Evolutionary conservation across 2,329 filamentous ascomycete genomes (phyloP), one percentile per base, ranked within the genome.

Genomic region (Colletotrichum sp.): DNA sequence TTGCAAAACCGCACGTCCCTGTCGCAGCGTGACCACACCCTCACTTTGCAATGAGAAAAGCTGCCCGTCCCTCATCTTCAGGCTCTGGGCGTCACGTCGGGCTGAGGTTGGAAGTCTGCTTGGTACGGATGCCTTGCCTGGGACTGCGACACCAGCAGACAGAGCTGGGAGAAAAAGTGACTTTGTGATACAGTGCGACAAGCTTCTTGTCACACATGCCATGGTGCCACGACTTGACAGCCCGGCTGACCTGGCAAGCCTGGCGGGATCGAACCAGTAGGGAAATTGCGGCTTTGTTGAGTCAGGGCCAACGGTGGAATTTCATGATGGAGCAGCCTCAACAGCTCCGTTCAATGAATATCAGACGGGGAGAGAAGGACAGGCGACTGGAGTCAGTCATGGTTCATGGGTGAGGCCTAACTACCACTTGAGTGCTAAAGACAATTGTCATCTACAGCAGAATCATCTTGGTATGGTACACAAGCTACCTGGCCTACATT

Each of bases 231-330:
- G 26, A 30, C 24, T 13, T 28, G 73, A 61, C 68, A 67, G 55
- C 61, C 24, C 52, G 72, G 72, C 32, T 26, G 66, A 64, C 69
- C 73, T 72, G 69, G 68, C 73, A 67, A 13, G 34, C 36, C 24
- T 63, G 4, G 39, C 24, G 57, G 59, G 30, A 36, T 64, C 57
- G 36, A 60, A 32, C 30, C 30, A 14, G 57, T 34, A 74, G 57
- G 55, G 55, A 73, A 30, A 64, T 30, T 24, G 34, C n/a, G 57
- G 28, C n/a, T 24, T 13, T 16, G 18, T 59, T 43, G 71, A 65
- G 39, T 59, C 39, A 71, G 64, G 66, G 24, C 30, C 16, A 52
- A 32, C 14, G 55, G 65, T 30, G 65, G 55, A 39, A 34, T 69
- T 55, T 43, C 32, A 16, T 21, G 18, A 24, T n/a, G 32, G 24